Evolutionary conservation across 2,329 filamentous ascomycete genomes (phyloP), one percentile per base, ranked within the genome.

Genomic region (Chrysoporthe deuterocubensis): DNA sequence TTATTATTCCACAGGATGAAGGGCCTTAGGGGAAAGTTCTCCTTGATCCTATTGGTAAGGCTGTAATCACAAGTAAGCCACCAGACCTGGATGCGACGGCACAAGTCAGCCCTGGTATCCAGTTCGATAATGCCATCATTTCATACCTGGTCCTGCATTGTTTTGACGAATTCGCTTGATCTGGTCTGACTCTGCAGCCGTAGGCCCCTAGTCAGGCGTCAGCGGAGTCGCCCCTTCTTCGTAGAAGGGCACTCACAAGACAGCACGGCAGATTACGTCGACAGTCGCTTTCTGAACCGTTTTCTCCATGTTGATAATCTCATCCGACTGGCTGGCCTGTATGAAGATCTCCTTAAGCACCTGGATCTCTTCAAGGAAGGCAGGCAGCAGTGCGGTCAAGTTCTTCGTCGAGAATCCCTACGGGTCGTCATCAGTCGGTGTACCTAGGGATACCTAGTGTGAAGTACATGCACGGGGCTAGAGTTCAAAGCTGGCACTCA

Each of bases 311-410:
- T 62, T 59, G 26, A 69, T 16, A 2, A 67, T 46, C 26, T 67
- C 34, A 13, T 44, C 52, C n/a, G 34, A 56, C 8, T 40, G 18
- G 46, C 65, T 66, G 26, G 60, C 54, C 34, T 59, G 42, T 13
- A 40, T 34, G 11, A 67, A 40, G 37, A 58, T 58, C 3, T 67
- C 65, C 52, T 66, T 64, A 37, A 69, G 64, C 34, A 69, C 62
- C 52, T 67, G 58, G 21, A 69, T 69, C 44, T 69, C 68, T 18
- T 69, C 68, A 16, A 70, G 61, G 50, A 52, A 73, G 62, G 13
- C 70, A 2, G 78, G 78, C 1, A 78, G 72, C 32, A 81, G 67
- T 0, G 75, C 75, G 58, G 78, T 73, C 42, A 81, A 64, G 66
- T 81, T 79, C 65, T 73, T 76, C 11, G 73, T 71, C 0, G 77